phyloP scores from a whole-genome alignment of 495 filamentous ascomycete species.

The Paragyromitra xinjiangensis region DNA sequence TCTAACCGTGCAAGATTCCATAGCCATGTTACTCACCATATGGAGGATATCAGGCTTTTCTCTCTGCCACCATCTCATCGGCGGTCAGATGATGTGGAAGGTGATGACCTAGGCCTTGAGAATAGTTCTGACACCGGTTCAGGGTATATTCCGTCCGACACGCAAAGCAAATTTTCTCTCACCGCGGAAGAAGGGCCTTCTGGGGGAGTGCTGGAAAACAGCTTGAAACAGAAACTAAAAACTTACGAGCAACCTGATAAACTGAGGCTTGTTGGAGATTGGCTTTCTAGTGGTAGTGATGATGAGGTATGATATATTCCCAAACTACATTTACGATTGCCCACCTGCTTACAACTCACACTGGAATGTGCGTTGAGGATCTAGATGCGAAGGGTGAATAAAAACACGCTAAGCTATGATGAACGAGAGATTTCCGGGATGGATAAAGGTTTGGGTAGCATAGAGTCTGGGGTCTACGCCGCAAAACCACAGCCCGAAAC shows the following conservation, averaged over 20 bases:
- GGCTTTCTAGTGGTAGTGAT: background rate
- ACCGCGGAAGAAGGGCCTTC: background rate
- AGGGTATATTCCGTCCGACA: background rate
- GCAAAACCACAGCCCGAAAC: background rate
- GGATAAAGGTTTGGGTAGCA: background rate
- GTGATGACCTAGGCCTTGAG: background rate
- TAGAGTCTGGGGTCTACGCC: background rate
- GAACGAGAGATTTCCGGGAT: background rate
- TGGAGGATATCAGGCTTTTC: slow-evolving; percentile 31
- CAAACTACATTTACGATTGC: background rate
- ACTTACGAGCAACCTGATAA: background rate
- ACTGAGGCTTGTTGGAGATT: background rate
- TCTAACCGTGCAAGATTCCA: background rate
- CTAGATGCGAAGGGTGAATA: background rate
- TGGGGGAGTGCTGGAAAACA: background rate
- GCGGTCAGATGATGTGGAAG: background rate
- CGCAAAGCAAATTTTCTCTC: background rate
- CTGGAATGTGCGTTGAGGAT: background rate
- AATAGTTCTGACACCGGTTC: background rate
- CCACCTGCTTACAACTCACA: background rate
- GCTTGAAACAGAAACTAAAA: background rate
- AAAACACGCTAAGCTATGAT: background rate
- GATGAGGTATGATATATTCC: background rate
- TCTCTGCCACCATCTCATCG: slow-evolving; percentile 15
- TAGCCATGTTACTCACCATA: slow-evolving; percentile 21